These are phyloP conservation scores for Adansonia madagascariensis DNA, from an alignment of 441 rosid genomes.

Conservation along the genomic window DNA sequence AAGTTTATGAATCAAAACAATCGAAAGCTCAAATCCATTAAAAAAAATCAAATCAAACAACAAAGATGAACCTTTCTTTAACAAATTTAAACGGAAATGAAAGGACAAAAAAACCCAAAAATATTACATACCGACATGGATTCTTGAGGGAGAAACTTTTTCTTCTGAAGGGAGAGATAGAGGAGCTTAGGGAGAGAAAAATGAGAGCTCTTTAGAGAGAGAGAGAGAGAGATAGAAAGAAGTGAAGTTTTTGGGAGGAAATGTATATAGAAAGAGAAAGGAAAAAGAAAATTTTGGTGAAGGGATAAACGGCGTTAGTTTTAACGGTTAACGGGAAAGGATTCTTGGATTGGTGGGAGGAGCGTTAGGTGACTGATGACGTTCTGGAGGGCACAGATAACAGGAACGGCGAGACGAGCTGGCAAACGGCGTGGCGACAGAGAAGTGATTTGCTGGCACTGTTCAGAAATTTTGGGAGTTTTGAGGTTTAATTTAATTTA, in stretches of 20 bases:
- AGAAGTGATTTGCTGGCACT: slow-evolving; percentile 52
- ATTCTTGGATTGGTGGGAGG: not conserved
- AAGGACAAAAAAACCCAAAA: not conserved
- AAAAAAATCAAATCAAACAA: slow-evolving; percentile 21
- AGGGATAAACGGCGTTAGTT: slow-evolving; percentile 7
- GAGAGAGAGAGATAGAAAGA: not conserved
- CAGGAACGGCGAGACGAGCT: slow-evolving; percentile 45
- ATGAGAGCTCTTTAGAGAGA: slow-evolving; percentile 27
- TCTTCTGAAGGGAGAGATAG: slow-evolving; percentile 34
- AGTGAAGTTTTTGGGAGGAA: slow-evolving; percentile 25
- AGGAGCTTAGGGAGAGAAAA: slow-evolving; percentile 30
- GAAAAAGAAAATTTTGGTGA: not conserved
- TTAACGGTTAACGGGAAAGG: slow-evolving; percentile 16
- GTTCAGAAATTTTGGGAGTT: slow-evolving; percentile 27
- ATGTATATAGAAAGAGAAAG: not conserved
- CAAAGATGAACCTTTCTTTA: slow-evolving; percentile 22
- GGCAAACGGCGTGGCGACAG: slow-evolving; percentile 46
- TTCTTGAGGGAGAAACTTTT: slow-evolving; percentile 26
- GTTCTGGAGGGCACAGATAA: not conserved
- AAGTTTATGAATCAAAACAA: slow-evolving; percentile 22
- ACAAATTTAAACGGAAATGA: not conserved
- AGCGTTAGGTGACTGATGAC: not conserved
- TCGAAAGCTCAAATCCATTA: slow-evolving; percentile 28
- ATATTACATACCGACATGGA: slow-evolving; percentile 35
- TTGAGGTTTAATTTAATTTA: slow-evolving; percentile 9